phyloP scores from a whole-genome alignment of 805 yeast species.

The Myxozyma udenii region DNA sequence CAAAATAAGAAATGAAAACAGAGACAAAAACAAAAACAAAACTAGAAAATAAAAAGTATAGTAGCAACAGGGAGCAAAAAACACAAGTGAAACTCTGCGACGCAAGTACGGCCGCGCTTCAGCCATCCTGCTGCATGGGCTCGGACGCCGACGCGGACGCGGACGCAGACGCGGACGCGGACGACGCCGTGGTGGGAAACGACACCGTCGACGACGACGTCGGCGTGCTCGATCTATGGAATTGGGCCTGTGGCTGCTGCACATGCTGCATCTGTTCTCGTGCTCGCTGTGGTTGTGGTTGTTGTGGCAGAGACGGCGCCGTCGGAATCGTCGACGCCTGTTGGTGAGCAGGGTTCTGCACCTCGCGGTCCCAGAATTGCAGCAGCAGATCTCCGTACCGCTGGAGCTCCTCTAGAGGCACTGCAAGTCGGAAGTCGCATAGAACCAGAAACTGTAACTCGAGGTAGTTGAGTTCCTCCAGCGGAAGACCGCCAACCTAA shows the following conservation, averaged over 20 bases:
- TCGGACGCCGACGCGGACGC: not conserved
- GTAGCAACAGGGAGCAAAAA: too few species aligned
- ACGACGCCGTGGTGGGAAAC: not conserved
- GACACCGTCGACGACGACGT: not conserved
- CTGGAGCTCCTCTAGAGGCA: slow-evolving; percentile 85
- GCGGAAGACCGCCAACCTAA: slow-evolving; percentile 78
- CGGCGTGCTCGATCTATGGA: not conserved
- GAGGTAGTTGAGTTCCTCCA: slow-evolving; percentile 86
- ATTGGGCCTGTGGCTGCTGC: not conserved
- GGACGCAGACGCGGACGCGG: not conserved
- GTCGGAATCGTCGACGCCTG: too few species aligned
- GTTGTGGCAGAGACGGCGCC: too few species aligned
- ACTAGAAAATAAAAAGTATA: too few species aligned
- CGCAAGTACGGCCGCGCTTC: too few species aligned
- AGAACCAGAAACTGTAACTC: slow-evolving; percentile 84
- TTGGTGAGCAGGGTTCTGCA: not conserved
- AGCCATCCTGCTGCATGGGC: not conserved
- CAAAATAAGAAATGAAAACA: too few species aligned
- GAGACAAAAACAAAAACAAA: too few species aligned
- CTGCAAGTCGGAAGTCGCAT: slow-evolving; percentile 81
- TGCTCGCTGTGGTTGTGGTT: not conserved
- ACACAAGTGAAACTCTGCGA: too few species aligned
- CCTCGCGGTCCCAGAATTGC: slow-evolving; percentile 69
- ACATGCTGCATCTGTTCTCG: not conserved
- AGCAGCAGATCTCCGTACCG: slow-evolving; percentile 81